Evolutionary conservation across 2,329 filamentous ascomycete species (phyloP).

Genomic region (Cladophialophora carrionii): DNA sequence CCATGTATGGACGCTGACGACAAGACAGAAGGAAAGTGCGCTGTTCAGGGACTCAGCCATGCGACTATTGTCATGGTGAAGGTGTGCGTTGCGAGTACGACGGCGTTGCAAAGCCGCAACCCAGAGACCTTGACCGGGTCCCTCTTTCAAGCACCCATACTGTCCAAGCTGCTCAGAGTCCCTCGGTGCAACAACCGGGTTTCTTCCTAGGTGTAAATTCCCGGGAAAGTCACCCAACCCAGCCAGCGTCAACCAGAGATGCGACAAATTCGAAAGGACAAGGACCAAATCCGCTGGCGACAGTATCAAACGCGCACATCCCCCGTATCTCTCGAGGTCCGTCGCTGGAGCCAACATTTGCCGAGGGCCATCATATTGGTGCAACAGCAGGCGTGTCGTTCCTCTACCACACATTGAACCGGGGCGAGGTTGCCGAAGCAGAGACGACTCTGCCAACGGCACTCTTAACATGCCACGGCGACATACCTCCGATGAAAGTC

Average conservation of each 20-base stretch:
- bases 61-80: conserved; percentile 36
- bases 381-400: conserved; percentile 55
- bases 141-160: background rate
- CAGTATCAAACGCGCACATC: conserved; percentile 4
- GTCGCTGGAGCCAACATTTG: conserved; percentile 35
- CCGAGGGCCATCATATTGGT: conserved; percentile 55
- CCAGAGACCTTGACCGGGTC: background rate
- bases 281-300: background rate
- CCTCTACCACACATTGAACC: conserved; percentile 66
- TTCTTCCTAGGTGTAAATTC: background rate
- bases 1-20: background rate
- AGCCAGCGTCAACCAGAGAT: background rate
- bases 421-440: conserved; percentile 38
- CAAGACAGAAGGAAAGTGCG: conserved; percentile 34
- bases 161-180: background rate
- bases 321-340: conserved; percentile 18
- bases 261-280: background rate
- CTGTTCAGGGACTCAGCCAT: conserved; percentile 36
- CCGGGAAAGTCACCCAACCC: too few species aligned
- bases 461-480: conserved; percentile 42
- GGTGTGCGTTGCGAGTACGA: conserved; percentile 35
- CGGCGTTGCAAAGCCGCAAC: conserved; percentile 17
- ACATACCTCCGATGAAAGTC: conserved; percentile 48
- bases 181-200: background rate
- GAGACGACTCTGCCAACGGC: conserved; percentile 48